A percentile compares a stretch with the other conserved stretches of the same genome.
Evolutionary conservation across 179 eudicot species (phyloP).

Genomic region (Beta macrorhiza): DNA sequence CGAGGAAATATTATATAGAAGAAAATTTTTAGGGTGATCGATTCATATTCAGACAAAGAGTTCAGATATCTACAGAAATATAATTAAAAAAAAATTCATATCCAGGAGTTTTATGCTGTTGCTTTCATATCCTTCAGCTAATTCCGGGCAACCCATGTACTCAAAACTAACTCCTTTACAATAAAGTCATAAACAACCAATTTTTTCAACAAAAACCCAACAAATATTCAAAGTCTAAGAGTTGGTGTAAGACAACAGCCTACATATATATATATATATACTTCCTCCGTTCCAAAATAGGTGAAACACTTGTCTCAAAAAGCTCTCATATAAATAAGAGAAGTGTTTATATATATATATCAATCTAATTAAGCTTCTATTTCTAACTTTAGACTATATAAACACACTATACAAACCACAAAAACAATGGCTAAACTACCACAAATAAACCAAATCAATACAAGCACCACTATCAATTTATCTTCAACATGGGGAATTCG

Average conservation of each 20-base stretch:
- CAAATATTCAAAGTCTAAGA: background rate
- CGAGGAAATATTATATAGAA: no score
- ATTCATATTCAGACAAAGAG: no score
- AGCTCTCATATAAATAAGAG: no score
- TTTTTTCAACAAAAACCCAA: background rate
- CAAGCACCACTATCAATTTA: background rate
- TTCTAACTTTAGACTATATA: background rate
- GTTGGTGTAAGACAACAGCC: background rate
- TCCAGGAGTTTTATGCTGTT: background rate
- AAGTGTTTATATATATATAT: no score
- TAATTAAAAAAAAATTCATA: background rate
- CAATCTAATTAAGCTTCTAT: no score
- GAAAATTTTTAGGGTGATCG: no score
- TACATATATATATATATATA: background rate
- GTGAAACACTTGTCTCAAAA: no score
- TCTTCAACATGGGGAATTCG: constrained; percentile 30
- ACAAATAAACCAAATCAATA: constrained; percentile 16
- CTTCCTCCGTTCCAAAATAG: no score
- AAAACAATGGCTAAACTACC: constrained; percentile 16
- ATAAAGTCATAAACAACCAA: background rate
- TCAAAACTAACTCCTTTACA: background rate
- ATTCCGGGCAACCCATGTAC: background rate
- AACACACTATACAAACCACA: background rate
- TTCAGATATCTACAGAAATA: no score
- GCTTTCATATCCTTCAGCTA: background rate